Evolutionary conservation across 2,329 filamentous ascomycete species (phyloP).

Genomic region (Trichoderma asperellum): DNA sequence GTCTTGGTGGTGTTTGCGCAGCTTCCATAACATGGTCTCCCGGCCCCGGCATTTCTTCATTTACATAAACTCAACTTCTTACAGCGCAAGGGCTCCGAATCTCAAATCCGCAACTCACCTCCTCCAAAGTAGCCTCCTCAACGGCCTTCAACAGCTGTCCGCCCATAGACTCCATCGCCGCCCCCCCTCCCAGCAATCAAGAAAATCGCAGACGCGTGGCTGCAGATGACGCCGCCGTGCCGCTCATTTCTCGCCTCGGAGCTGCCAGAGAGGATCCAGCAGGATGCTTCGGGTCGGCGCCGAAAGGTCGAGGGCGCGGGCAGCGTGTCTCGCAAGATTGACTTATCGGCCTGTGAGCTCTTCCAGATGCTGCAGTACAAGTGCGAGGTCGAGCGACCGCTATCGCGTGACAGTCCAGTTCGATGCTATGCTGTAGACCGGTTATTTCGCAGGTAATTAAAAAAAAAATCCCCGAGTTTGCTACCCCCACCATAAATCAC

Average conservation of each 20-base stretch:
- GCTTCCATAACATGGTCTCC: neutral
- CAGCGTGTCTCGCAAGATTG: slow-evolving; percentile 45
- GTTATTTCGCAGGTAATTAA: slow-evolving; percentile 60
- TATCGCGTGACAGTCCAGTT: slow-evolving; percentile 51
- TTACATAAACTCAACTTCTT: neutral
- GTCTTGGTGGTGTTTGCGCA: neutral
- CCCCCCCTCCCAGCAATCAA: neutral
- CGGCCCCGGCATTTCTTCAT: neutral
- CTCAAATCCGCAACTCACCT: slow-evolving; percentile 50
- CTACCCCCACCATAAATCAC: neutral
- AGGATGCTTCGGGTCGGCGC: slow-evolving; percentile 52
- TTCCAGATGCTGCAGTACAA: slow-evolving; percentile 64
- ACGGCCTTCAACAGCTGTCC: slow-evolving; percentile 57
- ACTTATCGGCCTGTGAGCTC: slow-evolving; percentile 60
- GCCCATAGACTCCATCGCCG: slow-evolving; percentile 51
- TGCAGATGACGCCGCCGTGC: slow-evolving; percentile 61
- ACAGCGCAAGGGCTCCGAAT: neutral
- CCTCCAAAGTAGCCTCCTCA: slow-evolving; percentile 61
- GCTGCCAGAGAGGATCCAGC: slow-evolving; percentile 55
- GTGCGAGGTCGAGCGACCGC: slow-evolving; percentile 58
- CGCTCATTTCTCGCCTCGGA: slow-evolving; percentile 57
- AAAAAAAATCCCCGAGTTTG: slow-evolving; percentile 34
- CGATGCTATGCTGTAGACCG: slow-evolving; percentile 62
- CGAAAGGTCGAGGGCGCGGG: slow-evolving; percentile 52
- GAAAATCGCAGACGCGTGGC: neutral